Conservation (phyloP, 2,329 filamentous ascomycete species). For the Verticillium nonalfalfae region DNA sequence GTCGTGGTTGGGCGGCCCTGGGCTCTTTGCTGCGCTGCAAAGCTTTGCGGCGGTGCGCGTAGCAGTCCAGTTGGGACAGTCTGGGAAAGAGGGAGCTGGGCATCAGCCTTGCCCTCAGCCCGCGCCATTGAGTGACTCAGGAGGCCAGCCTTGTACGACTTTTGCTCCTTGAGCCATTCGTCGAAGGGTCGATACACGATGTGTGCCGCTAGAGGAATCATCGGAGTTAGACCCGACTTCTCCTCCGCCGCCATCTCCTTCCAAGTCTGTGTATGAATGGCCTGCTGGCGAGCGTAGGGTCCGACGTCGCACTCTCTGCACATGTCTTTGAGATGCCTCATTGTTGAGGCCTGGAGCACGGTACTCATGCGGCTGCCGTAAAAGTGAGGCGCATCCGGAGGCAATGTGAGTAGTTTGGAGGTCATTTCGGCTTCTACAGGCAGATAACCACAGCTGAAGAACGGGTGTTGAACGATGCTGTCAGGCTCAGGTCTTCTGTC, state of each 20-base stretch:
- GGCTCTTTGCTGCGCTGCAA: slow-evolving; percentile 59
- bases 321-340: slow-evolving; percentile 48
- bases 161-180: slow-evolving; percentile 51
- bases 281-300: slow-evolving; percentile 40
- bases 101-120: slow-evolving; percentile 18
- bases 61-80: slow-evolving; percentile 35
- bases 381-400: slow-evolving; percentile 53
- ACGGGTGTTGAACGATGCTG: slow-evolving; percentile 70
- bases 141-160: slow-evolving; percentile 21
- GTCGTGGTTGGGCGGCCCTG: slow-evolving; percentile 39
- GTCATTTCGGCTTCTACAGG: slow-evolving; percentile 56
- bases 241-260: slow-evolving; percentile 64
- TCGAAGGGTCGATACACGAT: slow-evolving; percentile 61
- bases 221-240: slow-evolving; percentile 56
- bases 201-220: slow-evolving; percentile 54
- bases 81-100: slow-evolving; percentile 25
- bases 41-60: slow-evolving; percentile 54
- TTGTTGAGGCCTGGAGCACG: slow-evolving; percentile 37
- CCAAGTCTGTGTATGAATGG: slow-evolving; percentile 51
- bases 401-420: slow-evolving; percentile 47
- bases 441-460: slow-evolving; percentile 73
- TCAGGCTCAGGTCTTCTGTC: slow-evolving; percentile 71
- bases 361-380: slow-evolving; percentile 41
- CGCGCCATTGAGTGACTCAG: slow-evolving; percentile 13
- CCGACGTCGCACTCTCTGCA: slow-evolving; percentile 55